Base-by-base conservation (phyloP, 2,329 filamentous ascomycete genomes). In the Zymoseptoria ardabiliae region DNA sequence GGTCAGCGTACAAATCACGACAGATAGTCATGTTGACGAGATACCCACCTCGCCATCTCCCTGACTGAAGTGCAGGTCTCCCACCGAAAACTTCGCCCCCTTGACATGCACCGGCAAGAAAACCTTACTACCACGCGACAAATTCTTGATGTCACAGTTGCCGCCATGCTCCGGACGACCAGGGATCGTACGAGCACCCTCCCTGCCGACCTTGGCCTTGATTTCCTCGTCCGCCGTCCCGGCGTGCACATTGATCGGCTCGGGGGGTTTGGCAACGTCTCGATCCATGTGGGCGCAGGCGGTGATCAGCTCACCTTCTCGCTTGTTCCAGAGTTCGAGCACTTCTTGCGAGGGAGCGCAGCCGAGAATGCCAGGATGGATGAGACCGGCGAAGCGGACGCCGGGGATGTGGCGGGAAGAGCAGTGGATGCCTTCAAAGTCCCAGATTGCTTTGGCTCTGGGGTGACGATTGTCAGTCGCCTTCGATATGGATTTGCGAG, bases 91-190 rank as follows among this genome's bases (percentile, higher is more conserved):
- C 71, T 95, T 95, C 51, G 91, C 92, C 0, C 92, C 92, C 0
- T 81, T 76, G 4, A 97, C 90, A 68, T 96, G 91, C 0, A 97
- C 88, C 0, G 92, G 92, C 0, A 96, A 81, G 71, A 91, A 96
- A 0, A 95, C 89, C 70, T 92, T 93, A 59, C 82, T 87, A 1
- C 90, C 90, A 6, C 90, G 79, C 1, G 83, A 88, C 28, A 95
- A 79, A 68, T 94, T 94, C 77, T 95, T 95, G 74, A 95, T 94
- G 66, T 96, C 91, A 71, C 90, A 94, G 69, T 96, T 96, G 0
- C 91, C 92, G 13, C 92, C 92, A 67, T 95, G 89, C 69, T 95
- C 91, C 0, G 91, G 90, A 0, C 91, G 79, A 2, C 91, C 84
- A 55, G 91, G 91, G 53, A 97, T 88, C 0, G 92, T 96, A 45